Evolutionary conservation across 2,329 filamentous ascomycete genomes (phyloP).

Genomic region (Fusarium chuoi): DNA sequence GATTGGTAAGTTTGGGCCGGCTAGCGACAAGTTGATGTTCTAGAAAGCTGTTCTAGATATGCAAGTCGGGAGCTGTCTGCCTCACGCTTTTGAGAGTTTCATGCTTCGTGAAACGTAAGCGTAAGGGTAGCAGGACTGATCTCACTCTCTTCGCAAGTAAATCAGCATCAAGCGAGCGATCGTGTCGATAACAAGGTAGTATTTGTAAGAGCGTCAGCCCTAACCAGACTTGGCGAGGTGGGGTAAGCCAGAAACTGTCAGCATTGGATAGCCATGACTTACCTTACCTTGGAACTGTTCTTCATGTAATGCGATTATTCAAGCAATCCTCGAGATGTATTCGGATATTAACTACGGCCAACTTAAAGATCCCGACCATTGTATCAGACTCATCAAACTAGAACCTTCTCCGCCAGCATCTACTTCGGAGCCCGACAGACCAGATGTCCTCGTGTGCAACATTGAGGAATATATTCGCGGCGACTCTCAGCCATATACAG

Average conservation of each 20-base stretch:
- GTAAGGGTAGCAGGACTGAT: neutral
- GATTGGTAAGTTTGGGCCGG: neutral
- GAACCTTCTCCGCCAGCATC: neutral
- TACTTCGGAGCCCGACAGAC: neutral
- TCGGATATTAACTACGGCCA: neutral
- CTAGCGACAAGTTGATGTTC: neutral
- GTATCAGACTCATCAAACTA: neutral
- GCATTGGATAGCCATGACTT: neutral
- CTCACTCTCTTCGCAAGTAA: neutral
- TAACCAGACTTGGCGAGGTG: neutral
- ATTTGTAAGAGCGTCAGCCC: neutral
- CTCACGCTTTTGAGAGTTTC: neutral
- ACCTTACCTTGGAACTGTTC: no score
- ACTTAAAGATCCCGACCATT: neutral
- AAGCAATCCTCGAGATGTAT: neutral
- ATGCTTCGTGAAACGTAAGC: neutral
- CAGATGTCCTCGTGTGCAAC: neutral
- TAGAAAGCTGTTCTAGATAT: neutral
- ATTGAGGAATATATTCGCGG: neutral
- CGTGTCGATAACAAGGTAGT: neutral
- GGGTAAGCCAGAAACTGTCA: neutral
- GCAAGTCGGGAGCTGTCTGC: fast-evolving
- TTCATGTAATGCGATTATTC: neutral
- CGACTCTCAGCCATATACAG: neutral
- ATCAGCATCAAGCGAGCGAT: neutral